Conservation (phyloP, 2,329 filamentous ascomycete species). For the Xylaria sp. region DNA sequence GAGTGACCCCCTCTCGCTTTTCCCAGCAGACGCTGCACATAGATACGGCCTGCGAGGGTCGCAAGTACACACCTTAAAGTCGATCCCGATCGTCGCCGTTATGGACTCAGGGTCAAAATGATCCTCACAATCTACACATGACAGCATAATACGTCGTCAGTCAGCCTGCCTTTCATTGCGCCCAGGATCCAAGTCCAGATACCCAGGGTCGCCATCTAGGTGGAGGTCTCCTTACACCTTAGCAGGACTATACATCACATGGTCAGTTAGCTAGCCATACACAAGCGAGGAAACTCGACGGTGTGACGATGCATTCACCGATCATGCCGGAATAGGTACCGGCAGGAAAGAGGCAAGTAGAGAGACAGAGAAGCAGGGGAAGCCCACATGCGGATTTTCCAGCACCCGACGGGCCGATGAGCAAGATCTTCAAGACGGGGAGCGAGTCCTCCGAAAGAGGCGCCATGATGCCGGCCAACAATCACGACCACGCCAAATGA, state of each 20-base stretch:
- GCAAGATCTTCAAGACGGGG: slow-evolving; percentile 63
- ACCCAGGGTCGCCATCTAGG: background rate
- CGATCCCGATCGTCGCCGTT: slow-evolving; percentile 67
- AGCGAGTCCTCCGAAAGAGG: slow-evolving; percentile 57
- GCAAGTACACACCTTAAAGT: slow-evolving; percentile 60
- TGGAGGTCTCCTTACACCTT: slow-evolving; percentile 51
- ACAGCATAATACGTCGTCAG: slow-evolving; percentile 13
- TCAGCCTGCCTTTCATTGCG: background rate
- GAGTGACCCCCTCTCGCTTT: background rate
- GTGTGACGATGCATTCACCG: background rate
- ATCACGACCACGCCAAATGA: background rate
- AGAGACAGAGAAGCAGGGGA: background rate
- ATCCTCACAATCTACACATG: slow-evolving; percentile 60
- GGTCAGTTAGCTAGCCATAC: slow-evolving; percentile 21
- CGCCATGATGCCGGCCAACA: slow-evolving; percentile 35
- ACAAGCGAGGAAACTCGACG: background rate
- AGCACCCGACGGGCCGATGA: slow-evolving; percentile 66
- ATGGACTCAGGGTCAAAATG: slow-evolving; percentile 66
- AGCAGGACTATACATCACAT: slow-evolving; percentile 57
- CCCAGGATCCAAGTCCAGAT: background rate
- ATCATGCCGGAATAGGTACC: background rate
- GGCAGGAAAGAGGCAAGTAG: background rate
- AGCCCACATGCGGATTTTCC: slow-evolving; percentile 65
- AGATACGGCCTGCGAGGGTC: background rate
- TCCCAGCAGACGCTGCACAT: background rate